Evolutionary conservation across 1,284 basidiomycete species (phyloP), one percentile per base, ranked within the genome.

Genomic region (Erythrobasidium hasegawianum): DNA sequence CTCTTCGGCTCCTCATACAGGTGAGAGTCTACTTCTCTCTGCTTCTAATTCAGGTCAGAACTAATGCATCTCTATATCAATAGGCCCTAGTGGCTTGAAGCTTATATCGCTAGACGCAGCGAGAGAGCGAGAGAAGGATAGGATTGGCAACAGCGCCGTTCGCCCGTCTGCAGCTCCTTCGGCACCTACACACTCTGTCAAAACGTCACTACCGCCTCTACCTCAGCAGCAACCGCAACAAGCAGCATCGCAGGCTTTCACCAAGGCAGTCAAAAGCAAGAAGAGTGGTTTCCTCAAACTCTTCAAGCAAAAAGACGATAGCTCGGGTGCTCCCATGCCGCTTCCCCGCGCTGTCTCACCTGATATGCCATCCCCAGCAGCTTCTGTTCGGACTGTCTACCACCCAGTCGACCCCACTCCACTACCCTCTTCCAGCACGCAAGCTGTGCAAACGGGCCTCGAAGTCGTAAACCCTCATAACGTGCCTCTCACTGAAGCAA

Each of bases 241-340:
- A 26, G 50, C 38, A 24, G 39, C 62, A 18, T 52, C 43, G 33
- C 33, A 33, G 11, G 33, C 33, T 4, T 33, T 33, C 26, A 10
- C 56, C 26, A 65, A 65, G 56, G 47, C 45, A 39, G 38, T 68
- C 9, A 68, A 68, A 33, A 62, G 18, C 38, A 68, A 62, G 49
- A 64, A 64, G 61, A 64, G 61, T 41, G 67, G 67, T 24, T 68
- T 68, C 52, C 43, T 68, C 27, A 68, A 68, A 49, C 67, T 68
- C 7, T 68, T 68, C 67, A 68, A 68, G 22, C 10, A 18, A 38
- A 50, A 59, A 24, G 59, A 68, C 13, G 55, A 58, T 11, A 39
- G 47, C 27, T 9, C 67, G 13, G 33, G 33, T 33, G 22, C 33
- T 33, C 29, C 49, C 7, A 26, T 61, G n/a, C n/a, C 45, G 26